Base-by-base conservation (phyloP, 208 protist species). In the Crithidia thermophila region DNA sequence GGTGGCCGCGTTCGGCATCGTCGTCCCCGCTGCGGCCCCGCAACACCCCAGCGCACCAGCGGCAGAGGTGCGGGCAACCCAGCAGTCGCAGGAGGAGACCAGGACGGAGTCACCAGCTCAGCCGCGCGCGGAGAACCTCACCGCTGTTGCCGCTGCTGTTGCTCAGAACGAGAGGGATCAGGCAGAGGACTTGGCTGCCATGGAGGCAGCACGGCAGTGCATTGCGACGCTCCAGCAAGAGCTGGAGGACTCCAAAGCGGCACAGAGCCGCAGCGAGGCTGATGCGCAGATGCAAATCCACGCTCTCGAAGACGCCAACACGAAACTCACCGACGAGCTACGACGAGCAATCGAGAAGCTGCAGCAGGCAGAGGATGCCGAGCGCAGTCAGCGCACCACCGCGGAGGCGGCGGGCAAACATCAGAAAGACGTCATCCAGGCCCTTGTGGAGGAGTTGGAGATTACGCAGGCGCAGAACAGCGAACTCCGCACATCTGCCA, bases 371-470 rank as follows among this genome's bases (percentile, higher is more conserved):
- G 55, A 47, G 20, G 55, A 30, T 4, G 55, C 36, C 11, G 25
- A 30, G 11, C 55, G 9, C 23, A 4, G 16, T 27, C 36, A 25
- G 34, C 16, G 30, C 18, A 30, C 10, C 8, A 50, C 52, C 3
- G 63, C 55, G 4, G 43, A 23, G 0, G 68, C 31, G 33, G 37
- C 10, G 37, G 28, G 50, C 34, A 42, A 37, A 3, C 46, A 56
- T 23, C 31, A 66, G 9, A 45, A 75, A 7, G 45, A 53, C 23
- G 51, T 61, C 46, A 20, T 80, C 16, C 2, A 50, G 49, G 61
- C 59, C n/a, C 37, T 80, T 28, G 58, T 59, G 39, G 65, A 75
- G 34, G 67, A 80, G 67, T 61, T 74, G 0, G 66, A 50, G 23
- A n/a, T 59, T 5, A 73, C 75, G 4, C 69, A 76, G 52, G 47